Base-by-base conservation (phyloP, 768 basidiomycete species). In the Ramaria sp. region DNA sequence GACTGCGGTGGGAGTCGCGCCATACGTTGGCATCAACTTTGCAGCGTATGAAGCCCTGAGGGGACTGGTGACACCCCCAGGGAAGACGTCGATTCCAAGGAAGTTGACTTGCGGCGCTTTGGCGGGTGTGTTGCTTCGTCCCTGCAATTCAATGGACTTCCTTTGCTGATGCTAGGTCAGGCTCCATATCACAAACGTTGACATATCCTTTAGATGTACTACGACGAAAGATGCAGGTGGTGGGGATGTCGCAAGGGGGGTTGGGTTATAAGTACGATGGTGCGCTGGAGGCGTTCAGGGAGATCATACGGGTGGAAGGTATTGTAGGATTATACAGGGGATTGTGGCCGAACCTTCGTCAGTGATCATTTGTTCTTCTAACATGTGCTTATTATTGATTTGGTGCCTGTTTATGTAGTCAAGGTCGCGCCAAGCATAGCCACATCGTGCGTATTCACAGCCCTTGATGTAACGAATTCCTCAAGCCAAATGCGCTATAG, bases 191-290 rank as follows among this genome's bases (percentile, higher is more conserved):
- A 12, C 91, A 97, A 67, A 90, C 92, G 48, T 68, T 97, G 61
- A 97, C 94, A 4, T 97, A 95, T 66, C 95, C 95, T 8, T 89
- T 96, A 62, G 95, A 99, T 66, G 89, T 98, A 5, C 68, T 98
- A 56, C 77, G 95, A 45, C 78, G 95, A 57, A 95, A 97, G 74
- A 92, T 98, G 85, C 95, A 98, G 67, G 88, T 95, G 56, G 77
- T 81, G 5, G 90, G 90, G 12, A 84, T 93, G 82, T 69, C 77
- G 61, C 73, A 70, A 12, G 71, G 75, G 25, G 64, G 68, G 12
- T 64, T 79, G 57, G 75, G 76, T 44, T 71, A 81, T 60, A 81
- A 82, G 67, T 94, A 92, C 68, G 81, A 69, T 41, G 88, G 89
- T 8, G 93, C 91, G 5, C 56, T 90, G 32, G 84, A 93, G 65